These are phyloP conservation scores for Escovopsis sp. DNA, from an alignment of 2,329 filamentous ascomycete species.

Conservation along the genomic window DNA sequence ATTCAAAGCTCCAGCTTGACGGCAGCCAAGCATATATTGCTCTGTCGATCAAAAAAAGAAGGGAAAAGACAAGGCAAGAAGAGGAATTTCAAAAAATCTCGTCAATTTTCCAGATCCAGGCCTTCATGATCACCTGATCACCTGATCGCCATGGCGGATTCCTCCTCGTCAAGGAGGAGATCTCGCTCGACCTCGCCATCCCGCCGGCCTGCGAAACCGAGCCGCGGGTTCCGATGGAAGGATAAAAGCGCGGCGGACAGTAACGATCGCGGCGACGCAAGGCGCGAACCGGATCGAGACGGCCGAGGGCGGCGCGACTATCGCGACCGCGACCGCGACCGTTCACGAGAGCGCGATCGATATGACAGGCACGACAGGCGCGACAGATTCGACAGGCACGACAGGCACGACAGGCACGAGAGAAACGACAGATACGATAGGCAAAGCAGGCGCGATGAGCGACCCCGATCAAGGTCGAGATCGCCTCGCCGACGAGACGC, in stretches of 20 bases:
- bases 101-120: no score
- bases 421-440: slow-evolving; percentile 12
- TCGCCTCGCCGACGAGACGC: slow-evolving; percentile 11
- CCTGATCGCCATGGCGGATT: slow-evolving; percentile 11
- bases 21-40: no score
- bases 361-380: slow-evolving; percentile 12
- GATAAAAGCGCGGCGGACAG: slow-evolving; percentile 35
- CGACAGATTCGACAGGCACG: slow-evolving; percentile 12
- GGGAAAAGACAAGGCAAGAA: no score
- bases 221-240: slow-evolving; percentile 43
- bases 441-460: slow-evolving; percentile 15
- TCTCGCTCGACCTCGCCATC: slow-evolving; percentile 15
- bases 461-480: slow-evolving; percentile 5
- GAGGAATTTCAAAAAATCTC: no score
- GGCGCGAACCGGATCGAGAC: slow-evolving; percentile 11
- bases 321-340: slow-evolving; percentile 26
- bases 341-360: slow-evolving; percentile 17
- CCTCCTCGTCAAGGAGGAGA: slow-evolving; percentile 10
- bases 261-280: slow-evolving; percentile 19
- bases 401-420: slow-evolving; percentile 11
- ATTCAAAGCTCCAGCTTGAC: no score
- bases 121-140: no score
- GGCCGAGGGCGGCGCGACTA: slow-evolving; percentile 28
- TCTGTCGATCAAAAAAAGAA: no score
- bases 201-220: slow-evolving; percentile 11